These are phyloP conservation scores for Thermomyces lanuginosus DNA, from an alignment of 2,329 filamentous ascomycete genomes.

Conservation along the genomic window DNA sequence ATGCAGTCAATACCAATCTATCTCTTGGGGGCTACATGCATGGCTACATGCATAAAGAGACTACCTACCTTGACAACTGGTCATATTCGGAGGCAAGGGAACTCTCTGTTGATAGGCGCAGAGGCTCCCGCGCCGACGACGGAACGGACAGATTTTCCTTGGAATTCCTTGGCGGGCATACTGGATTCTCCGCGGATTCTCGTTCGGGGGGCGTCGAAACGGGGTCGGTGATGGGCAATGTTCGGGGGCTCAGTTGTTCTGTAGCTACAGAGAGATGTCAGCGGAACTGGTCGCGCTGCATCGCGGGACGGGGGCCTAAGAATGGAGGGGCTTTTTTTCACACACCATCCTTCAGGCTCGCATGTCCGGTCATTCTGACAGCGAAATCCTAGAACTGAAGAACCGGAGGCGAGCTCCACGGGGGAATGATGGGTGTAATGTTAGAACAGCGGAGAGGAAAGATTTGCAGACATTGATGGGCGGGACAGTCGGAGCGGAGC, in stretches of 20 bases:
- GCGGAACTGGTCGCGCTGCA: background rate
- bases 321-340: slow-evolving; percentile 6
- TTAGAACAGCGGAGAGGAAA: no score
- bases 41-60: background rate
- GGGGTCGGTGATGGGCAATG: slow-evolving; percentile 21
- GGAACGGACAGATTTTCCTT: slow-evolving; percentile 34
- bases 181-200: no score
- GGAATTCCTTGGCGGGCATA: slow-evolving; percentile 22
- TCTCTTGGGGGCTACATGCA: background rate
- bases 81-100: slow-evolving; percentile 48
- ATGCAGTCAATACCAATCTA: slow-evolving; percentile 6
- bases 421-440: no score
- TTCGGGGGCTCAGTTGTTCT: slow-evolving; percentile 26
- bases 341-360: slow-evolving; percentile 25
- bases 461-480: no score
- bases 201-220: slow-evolving; percentile 21
- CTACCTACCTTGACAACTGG: slow-evolving; percentile 50
- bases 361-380: slow-evolving; percentile 17
- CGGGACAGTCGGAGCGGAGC: no score
- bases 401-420: slow-evolving; percentile 10
- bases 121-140: slow-evolving; percentile 39
- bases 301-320: background rate
- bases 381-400: slow-evolving; percentile 4
- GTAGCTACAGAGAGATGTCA: slow-evolving; percentile 3
- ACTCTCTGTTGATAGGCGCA: slow-evolving; percentile 64